Evolutionary conservation across 441 rosid species (phyloP).

Genomic region (Jatropha podagrica): DNA sequence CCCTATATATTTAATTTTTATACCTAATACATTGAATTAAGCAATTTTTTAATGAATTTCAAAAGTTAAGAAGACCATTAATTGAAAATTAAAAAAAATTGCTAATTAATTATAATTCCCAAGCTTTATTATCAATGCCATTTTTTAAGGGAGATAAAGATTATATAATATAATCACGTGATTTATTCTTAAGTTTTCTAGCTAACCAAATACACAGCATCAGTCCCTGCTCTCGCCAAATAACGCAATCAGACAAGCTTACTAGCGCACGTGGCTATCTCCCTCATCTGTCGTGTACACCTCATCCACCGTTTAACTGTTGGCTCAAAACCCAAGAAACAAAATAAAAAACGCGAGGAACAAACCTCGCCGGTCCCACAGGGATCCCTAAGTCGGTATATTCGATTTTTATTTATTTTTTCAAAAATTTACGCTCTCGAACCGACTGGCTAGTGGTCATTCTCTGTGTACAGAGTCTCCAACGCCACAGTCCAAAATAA

Average conservation of each 20-base stretch:
- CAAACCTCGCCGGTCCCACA: conserved; percentile 29
- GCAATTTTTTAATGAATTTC: too few relatives aligned
- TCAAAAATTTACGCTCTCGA: conserved; percentile 9
- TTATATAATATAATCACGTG: background rate
- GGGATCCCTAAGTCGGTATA: conserved; percentile 16
- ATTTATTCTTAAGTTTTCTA: too few relatives aligned
- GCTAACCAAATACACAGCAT: background rate
- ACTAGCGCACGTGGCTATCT: conserved; percentile 26
- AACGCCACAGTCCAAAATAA: conserved; percentile 51
- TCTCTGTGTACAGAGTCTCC: background rate
- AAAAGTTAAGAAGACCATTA: too few relatives aligned
- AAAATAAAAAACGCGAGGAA: background rate
- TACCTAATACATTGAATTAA: too few relatives aligned
- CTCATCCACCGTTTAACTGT: conserved; percentile 34
- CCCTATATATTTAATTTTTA: too few relatives aligned
- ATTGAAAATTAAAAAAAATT: background rate
- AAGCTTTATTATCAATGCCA: too few relatives aligned
- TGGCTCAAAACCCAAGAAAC: conserved; percentile 18
- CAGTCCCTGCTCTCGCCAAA: background rate
- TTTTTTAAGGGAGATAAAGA: background rate
- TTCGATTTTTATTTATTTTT: background rate
- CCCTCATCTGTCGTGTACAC: conserved; percentile 28
- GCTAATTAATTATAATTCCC: too few relatives aligned
- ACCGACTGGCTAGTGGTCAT: conserved; percentile 16
- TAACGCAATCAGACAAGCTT: conserved; percentile 6